Evolutionary conservation across 768 basidiomycete species (phyloP).

Genomic region (Leccinum variicolor): DNA sequence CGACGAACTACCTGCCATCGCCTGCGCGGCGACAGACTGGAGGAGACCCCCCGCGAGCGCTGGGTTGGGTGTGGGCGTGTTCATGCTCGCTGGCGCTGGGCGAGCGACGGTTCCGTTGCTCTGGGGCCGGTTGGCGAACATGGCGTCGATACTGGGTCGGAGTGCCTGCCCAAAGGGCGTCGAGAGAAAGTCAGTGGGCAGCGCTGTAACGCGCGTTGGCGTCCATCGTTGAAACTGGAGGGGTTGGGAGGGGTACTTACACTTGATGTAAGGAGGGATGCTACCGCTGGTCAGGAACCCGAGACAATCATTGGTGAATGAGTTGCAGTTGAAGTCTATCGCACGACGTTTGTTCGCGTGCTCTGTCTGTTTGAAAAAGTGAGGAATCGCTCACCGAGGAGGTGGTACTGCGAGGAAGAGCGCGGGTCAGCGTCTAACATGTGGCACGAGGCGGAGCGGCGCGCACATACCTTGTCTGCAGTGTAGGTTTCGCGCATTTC

Average conservation of each 20-base stretch:
- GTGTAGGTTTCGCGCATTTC: constrained; percentile 81
- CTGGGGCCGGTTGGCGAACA: constrained; percentile 57
- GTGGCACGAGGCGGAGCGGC: background rate
- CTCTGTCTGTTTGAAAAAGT: background rate
- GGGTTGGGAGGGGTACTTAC: constrained; percentile 31
- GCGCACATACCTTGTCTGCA: constrained; percentile 70
- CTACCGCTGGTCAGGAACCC: constrained; percentile 83
- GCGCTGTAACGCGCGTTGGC: constrained; percentile 40
- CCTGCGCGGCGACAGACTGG: constrained; percentile 54
- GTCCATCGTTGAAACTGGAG: background rate
- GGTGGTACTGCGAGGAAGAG: constrained; percentile 61
- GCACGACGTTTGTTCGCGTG: background rate
- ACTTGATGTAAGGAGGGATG: constrained; percentile 81
- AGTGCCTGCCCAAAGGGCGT: constrained; percentile 86
- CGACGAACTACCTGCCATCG: constrained; percentile 29
- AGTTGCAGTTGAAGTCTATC: constrained; percentile 91
- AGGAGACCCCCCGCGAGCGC: constrained; percentile 52
- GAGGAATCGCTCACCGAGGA: constrained; percentile 53
- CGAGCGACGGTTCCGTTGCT: constrained; percentile 27
- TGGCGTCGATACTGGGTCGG: constrained; percentile 86
- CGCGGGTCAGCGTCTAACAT: background rate
- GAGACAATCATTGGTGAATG: constrained; percentile 85
- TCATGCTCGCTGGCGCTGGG: constrained; percentile 18
- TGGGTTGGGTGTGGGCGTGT: constrained; percentile 37
- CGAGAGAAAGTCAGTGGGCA: constrained; percentile 81